Base-by-base conservation (phyloP, 2,329 filamentous ascomycete species). In the Monosporascus sp. region DNA sequence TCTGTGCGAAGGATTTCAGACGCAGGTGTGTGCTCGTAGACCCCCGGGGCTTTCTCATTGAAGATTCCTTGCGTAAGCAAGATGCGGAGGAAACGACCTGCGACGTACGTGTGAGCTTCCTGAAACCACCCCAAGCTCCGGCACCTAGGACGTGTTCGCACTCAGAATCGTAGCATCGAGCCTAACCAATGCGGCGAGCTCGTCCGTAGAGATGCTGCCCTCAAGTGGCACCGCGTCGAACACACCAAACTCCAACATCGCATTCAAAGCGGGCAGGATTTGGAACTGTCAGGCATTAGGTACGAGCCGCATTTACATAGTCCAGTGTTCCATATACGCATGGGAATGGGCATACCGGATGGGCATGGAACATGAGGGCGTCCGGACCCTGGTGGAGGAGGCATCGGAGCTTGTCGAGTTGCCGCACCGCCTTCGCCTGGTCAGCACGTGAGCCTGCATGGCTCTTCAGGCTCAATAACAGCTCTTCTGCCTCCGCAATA, bases 361-460 rank as follows among this genome's bases (percentile, higher is more conserved):
- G 17, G 6, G 48, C 25, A 20, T 50, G 51, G 36, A 47, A 53
- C 3, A 18, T 34, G 47, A 50, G 34, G 11, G 42, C 42, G 2
- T 53, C 51, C 6, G 42, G 47, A 2, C 47, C 47, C 17, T 36
- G 25, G 20, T 53, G 51, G 6, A 53, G 48, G 17, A 49, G 34
- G n/a, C 48, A 47, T 39, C 51, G 51, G 20, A 53, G 20, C 34
- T 47, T 53, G n/a, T 53, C 48, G 36, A 53, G 24, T 7, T 50
- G 51, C 1, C 48, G 47, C 27, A 50, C 51, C 5, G 37, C n/a
- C 17, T 39, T 8, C 11, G 22, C 9, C 22, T 48, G 36, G 44
- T 51, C 36, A 48, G 45, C 34, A 27, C 27, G 3, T 17, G 45
- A 48, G 25, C 46, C 46, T 31, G 2, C 7, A 8, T 51, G 50